phyloP scores from a whole-genome alignment of 2,329 filamentous ascomycete genomes.

The Colletotrichum zoysiae region DNA sequence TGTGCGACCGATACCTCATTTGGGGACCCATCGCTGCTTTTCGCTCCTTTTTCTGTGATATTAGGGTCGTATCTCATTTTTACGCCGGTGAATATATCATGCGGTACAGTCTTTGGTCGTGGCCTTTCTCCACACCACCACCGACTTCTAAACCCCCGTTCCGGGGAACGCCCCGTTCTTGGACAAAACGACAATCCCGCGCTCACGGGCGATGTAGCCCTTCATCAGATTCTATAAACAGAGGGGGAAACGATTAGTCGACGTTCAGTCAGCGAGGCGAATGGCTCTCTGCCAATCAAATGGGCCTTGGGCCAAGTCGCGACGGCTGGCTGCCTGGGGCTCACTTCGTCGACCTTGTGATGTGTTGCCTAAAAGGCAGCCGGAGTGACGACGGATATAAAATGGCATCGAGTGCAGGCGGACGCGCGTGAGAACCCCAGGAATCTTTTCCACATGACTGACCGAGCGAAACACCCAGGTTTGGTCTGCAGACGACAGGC shows the following conservation, averaged over 20 bases:
- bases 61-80: slow-evolving; percentile 10
- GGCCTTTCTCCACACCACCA: slow-evolving; percentile 9
- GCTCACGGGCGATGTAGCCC: slow-evolving; percentile 94
- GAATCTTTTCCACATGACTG: slow-evolving; percentile 1
- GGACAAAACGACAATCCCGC: slow-evolving; percentile 90
- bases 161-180: slow-evolving; percentile 95
- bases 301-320: not conserved
- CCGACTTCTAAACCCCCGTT: slow-evolving; percentile 72
- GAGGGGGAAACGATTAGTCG: slow-evolving; percentile 48
- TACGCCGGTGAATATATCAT: slow-evolving; percentile 5
- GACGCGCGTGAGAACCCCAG: not conserved
- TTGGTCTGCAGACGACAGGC: slow-evolving; percentile 4
- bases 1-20: slow-evolving; percentile 3
- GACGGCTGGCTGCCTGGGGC: slow-evolving; percentile 11
- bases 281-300: not conserved
- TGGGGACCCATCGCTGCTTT: slow-evolving; percentile 10
- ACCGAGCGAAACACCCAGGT: not conserved
- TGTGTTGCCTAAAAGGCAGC: slow-evolving; percentile 27
- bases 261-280: slow-evolving; percentile 41
- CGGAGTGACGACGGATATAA: slow-evolving; percentile 9
- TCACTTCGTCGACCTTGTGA: slow-evolving; percentile 5
- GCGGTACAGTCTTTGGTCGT: not conserved
- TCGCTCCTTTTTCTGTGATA: not conserved
- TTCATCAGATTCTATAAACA: slow-evolving; percentile 87
- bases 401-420: not conserved